phyloP scores from a whole-genome alignment of 495 filamentous ascomycete genomes.

The Aspergillus heteromorphus region DNA sequence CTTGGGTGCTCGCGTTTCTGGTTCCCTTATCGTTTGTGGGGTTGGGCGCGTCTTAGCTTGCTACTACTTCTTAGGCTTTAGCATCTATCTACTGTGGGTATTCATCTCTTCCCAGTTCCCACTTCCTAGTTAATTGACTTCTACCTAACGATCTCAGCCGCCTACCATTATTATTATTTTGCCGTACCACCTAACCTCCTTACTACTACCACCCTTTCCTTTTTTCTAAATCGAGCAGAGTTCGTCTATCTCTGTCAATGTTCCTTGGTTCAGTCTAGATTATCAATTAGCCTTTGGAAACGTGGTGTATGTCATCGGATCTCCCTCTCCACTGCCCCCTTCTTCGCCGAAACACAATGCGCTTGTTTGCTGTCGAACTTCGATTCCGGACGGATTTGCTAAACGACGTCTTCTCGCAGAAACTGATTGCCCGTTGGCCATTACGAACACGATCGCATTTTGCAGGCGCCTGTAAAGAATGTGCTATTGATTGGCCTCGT shows the following conservation, averaged over 20 bases:
- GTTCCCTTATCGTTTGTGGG: conserved; percentile 9
- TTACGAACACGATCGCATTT: not conserved
- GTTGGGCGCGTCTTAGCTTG: conserved; percentile 3
- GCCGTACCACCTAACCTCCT: too few relatives aligned
- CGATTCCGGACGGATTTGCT: not conserved
- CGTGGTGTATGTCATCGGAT: not conserved
- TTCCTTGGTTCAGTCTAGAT: not conserved
- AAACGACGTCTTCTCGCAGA: not conserved
- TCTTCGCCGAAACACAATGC: not conserved
- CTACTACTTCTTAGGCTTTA: too few relatives aligned
- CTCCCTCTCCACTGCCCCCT: not conserved
- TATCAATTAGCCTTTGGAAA: not conserved
- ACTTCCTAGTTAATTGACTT: not conserved
- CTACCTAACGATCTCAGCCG: not conserved
- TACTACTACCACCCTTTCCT: not conserved
- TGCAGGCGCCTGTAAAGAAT: not conserved
- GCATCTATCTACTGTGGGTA: conserved; percentile 1
- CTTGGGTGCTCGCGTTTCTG: not conserved
- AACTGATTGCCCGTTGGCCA: not conserved
- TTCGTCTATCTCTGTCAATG: not conserved
- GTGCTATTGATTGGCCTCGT: conserved; percentile 7
- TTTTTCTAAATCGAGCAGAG: not conserved
- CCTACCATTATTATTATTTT: too few relatives aligned
- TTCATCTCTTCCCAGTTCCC: not conserved
- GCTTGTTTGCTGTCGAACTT: not conserved